A percentile compares a stretch with the other conserved stretches of the same genome.
Evolutionary conservation across 2,329 filamentous ascomycete species (phyloP).

Genomic region (Xylariaceae sp.): DNA sequence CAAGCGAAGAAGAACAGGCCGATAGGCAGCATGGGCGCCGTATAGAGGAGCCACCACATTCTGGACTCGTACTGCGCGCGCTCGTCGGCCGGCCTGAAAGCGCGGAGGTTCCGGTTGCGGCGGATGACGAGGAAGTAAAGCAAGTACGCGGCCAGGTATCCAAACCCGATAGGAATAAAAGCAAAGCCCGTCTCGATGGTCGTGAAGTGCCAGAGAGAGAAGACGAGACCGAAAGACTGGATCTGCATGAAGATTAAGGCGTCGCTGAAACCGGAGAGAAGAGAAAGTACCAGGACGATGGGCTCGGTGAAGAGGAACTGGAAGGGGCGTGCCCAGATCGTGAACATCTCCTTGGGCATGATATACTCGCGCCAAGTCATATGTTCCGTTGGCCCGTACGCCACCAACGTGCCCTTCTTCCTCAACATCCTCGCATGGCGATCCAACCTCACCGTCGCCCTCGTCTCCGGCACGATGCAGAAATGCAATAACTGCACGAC

Average conservation of each 20-base stretch:
- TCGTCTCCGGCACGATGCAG: slow-evolving; percentile 56
- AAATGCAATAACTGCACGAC: slow-evolving; percentile 49
- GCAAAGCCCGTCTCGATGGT: slow-evolving; percentile 30
- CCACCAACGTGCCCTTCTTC: slow-evolving; percentile 37
- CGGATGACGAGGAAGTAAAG: slow-evolving; percentile 51
- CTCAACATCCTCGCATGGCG: slow-evolving; percentile 54
- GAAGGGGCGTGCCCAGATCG: slow-evolving; percentile 59
- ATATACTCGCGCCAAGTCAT: slow-evolving; percentile 34
- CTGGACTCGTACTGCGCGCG: slow-evolving; percentile 59
- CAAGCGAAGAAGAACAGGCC: slow-evolving; percentile 62
- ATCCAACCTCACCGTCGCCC: slow-evolving; percentile 54
- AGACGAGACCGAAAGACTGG: slow-evolving; percentile 58
- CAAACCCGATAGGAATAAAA: slow-evolving; percentile 45
- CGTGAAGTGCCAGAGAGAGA: slow-evolving; percentile 55
- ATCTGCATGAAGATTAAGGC: slow-evolving; percentile 65
- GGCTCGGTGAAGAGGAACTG: slow-evolving; percentile 59
- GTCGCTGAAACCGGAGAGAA: slow-evolving; percentile 59
- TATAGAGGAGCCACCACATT: slow-evolving; percentile 57
- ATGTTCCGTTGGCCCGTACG: slow-evolving; percentile 47
- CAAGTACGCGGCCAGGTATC: slow-evolving; percentile 57
- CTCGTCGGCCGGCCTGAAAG: slow-evolving; percentile 41
- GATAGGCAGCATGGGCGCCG: slow-evolving; percentile 55
- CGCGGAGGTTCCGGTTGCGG: slow-evolving; percentile 37
- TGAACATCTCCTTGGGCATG: slow-evolving; percentile 38
- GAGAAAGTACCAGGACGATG: slow-evolving; percentile 56